Evolutionary conservation across 371 early-diverging fungal species (phyloP).

Genomic region (Mortierella sp.): DNA sequence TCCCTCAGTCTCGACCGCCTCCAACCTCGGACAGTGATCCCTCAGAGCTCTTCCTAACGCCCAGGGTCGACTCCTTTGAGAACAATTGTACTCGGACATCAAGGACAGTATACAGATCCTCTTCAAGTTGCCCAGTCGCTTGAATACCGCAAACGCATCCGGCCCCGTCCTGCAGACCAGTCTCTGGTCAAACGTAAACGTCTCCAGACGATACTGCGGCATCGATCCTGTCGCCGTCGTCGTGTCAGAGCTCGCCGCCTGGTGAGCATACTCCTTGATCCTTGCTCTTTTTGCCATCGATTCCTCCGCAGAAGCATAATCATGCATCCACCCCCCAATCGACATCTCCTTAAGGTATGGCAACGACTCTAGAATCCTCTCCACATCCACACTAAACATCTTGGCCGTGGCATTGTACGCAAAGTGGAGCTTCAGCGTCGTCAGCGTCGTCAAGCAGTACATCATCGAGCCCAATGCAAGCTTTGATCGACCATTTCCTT

Average conservation of each 20-base stretch:
- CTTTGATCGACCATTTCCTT: neutral
- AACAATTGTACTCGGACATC: neutral
- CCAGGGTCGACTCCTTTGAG: neutral
- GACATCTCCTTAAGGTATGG: neutral
- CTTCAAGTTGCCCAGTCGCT: conserved; percentile 15
- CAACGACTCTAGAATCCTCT: conserved; percentile 2
- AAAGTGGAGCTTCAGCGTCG: conserved; percentile 1
- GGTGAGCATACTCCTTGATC: neutral
- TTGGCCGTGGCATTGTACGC: neutral
- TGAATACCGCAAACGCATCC: neutral
- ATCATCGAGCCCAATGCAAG: neutral
- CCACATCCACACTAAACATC: neutral
- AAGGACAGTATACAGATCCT: neutral
- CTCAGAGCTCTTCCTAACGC: neutral
- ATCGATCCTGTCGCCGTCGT: neutral
- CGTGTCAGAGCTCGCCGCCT: neutral
- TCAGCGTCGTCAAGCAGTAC: conserved; percentile 1
- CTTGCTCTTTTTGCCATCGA: neutral
- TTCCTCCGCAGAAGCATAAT: neutral
- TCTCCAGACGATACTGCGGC: neutral
- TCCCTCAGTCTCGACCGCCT: neutral
- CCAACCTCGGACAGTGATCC: neutral
- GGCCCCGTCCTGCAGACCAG: neutral
- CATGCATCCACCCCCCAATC: conserved; percentile 3
- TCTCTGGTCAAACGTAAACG: neutral